Evolutionary conservation across 768 basidiomycete genomes (phyloP), one percentile per base, ranked within the genome.

Genomic region (Dioszegia hungarica): DNA sequence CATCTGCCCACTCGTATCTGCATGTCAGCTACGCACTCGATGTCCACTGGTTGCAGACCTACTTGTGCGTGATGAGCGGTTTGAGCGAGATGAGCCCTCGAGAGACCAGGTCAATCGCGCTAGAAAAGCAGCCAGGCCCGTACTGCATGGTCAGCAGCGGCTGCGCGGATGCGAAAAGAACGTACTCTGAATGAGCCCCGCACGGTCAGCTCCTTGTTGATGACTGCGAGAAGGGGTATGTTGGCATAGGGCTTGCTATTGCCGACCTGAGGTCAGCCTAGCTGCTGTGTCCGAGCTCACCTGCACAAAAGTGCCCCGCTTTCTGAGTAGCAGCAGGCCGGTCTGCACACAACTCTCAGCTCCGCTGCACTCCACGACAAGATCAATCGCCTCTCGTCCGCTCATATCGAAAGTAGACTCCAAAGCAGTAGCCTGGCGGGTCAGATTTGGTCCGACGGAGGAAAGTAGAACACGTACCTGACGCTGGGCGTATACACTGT

Each of bases 281-380:
- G 31, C 31, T 6, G 31, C 9, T 5, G 2, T 2, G 9, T 22
- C 20, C 11, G 22, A 22, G 24, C 75, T 29, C 60, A 43, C 41
- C 41, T 43, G 66, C 45, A 31, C 40, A 51, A 83, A 68, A 17
- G 22, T 43, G 20, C 43, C 34, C 22, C 33, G 37, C 45, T 15
- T 39, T 12, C 22, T 36, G 2, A 83, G 85, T 44, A 94, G 77
- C 68, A 83, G 81, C 59, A 90, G 78, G 10, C 83, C 89, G 20
- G 88, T 90, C 74, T 90, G 90, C 60, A 95, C 88, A 46, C 90
- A 93, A 9, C 85, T 85, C 74, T 93, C 90, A 4, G 92, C 91
- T 36, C 93, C 91, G 54, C 87, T 90, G 17, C 90, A 90, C 68
- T 97, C 93, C 45, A 95, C 79, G 57, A 93, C 86, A 33, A 94